Base-by-base conservation (phyloP, 176 grass and related monocot genomes). In the Rhynchospora breviuscula region DNA sequence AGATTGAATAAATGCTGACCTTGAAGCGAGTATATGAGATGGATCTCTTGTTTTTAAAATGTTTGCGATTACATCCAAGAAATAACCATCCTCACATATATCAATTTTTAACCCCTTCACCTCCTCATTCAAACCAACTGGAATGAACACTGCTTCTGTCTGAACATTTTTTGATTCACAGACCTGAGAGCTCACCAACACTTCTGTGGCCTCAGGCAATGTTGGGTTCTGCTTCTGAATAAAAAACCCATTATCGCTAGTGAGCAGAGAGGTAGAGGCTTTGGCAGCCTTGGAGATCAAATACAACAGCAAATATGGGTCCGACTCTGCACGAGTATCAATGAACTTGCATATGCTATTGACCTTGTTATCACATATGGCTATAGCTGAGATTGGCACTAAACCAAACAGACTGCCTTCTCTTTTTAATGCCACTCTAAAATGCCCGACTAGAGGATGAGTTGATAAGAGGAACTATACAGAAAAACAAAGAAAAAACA, bases 361-460 rank as follows among this genome's bases (percentile, higher is more conserved):
- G 67, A 86, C 86, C 85, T 95, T 98, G 46, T 84, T 85, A 90
- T 98, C 92, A 22, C 92, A 94, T 26, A 89, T 74, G 77, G 89
- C 63, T 88, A 98, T 91, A 44, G 83, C 87, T 8, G 88, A 81
- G 73, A 95, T 67, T 82, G 89, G 89, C 75, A 98, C 79, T 76
- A 78, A 88, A 81, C 95, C 92, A 90, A 91, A 87, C 19, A 82
- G 58, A 9, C 84, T 73, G 73, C 81, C 79, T 2, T 79, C 89
- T 88, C 82, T 90, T 94, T 85, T 87, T 60, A 98, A 53, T 46
- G 88, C 64, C 43, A 87, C 84, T 87, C 85, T 76, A 79, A 98
- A 87, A 65, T 98, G 95, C 7, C 90, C 91, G 29, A 93, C 66
- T 79, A 98, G 86, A 89, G 95, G 95, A 79, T 98, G 92, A 40